A percentile compares a stretch with the other conserved stretches of the same genome.
phyloP scores from a whole-genome alignment of 169 alveolate species.

The Perkinsus chesapeaki region DNA sequence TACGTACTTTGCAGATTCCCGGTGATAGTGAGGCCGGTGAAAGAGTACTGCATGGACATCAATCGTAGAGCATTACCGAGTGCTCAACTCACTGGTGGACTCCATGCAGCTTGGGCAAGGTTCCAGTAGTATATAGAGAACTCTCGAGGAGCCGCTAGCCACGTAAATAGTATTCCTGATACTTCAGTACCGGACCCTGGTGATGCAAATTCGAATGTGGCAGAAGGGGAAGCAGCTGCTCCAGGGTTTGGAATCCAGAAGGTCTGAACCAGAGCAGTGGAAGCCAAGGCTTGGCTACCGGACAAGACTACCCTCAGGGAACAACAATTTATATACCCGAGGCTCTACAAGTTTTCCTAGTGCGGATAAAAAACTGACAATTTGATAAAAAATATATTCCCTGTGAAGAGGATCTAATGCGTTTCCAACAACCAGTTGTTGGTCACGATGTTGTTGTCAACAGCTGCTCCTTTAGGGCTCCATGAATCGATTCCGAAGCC shows the following conservation, averaged over 20 bases:
- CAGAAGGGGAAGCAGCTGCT: neutral
- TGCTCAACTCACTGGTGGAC: neutral
- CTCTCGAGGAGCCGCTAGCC: neutral
- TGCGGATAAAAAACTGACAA: too few species aligned
- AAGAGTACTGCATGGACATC: neutral
- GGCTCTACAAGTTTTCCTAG: too few species aligned
- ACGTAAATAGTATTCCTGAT: neutral
- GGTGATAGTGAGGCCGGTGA: neutral
- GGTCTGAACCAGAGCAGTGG: neutral
- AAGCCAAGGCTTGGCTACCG: neutral
- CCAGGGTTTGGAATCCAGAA: neutral
- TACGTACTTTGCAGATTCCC: neutral
- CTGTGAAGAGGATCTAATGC: too few species aligned
- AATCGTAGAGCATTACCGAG: too few species aligned
- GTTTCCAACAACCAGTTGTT: too few species aligned
- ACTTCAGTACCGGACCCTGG: neutral
- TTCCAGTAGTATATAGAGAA: neutral
- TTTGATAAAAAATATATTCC: too few species aligned
- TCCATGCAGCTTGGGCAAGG: neutral
- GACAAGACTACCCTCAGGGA: too few species aligned
- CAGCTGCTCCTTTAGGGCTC: too few species aligned
- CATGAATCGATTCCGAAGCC: too few species aligned
- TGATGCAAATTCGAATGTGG: neutral
- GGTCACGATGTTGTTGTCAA: too few species aligned
- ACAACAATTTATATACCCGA: too few species aligned